Evolutionary conservation across 345 rosid species (phyloP).

Genomic region (Citrus glauca): DNA sequence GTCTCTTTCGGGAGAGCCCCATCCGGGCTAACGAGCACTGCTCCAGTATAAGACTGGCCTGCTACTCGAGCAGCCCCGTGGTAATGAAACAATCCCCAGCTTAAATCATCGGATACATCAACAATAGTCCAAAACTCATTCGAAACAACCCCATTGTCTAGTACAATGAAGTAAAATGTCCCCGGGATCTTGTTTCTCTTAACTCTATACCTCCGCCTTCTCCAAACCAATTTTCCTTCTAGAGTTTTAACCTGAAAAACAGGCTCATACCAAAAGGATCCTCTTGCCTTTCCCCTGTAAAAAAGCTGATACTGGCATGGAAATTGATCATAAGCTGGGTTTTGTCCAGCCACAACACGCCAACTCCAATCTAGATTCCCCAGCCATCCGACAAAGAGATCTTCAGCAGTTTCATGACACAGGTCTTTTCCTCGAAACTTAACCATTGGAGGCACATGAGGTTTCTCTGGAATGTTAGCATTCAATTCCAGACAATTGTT

Average conservation of each 20-base stretch:
- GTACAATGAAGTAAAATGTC: slow-evolving; percentile 73
- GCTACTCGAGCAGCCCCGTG: slow-evolving; percentile 91
- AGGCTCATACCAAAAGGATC: slow-evolving; percentile 92
- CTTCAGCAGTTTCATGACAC: slow-evolving; percentile 70
- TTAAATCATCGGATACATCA: slow-evolving; percentile 71
- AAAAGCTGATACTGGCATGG: slow-evolving; percentile 93
- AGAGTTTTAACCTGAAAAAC: slow-evolving; percentile 82
- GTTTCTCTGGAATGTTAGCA: slow-evolving; percentile 75
- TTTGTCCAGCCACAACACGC: slow-evolving; percentile 92
- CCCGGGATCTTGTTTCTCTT: slow-evolving; percentile 67
- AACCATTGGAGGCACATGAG: slow-evolving; percentile 61
- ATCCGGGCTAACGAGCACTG: slow-evolving; percentile 82
- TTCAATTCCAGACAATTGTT: slow-evolving; percentile 76
- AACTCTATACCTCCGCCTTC: slow-evolving; percentile 82
- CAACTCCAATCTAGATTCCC: slow-evolving; percentile 85
- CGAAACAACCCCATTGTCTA: slow-evolving; percentile 91
- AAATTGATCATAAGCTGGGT: slow-evolving; percentile 95
- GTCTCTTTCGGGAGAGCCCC: slow-evolving; percentile 64
- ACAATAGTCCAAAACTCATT: slow-evolving; percentile 91
- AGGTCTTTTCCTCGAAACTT: slow-evolving; percentile 57
- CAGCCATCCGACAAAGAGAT: slow-evolving; percentile 89
- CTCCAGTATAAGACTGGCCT: slow-evolving; percentile 88
- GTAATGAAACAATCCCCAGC: slow-evolving; percentile 93
- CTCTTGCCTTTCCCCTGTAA: slow-evolving; percentile 87
- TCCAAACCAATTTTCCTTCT: slow-evolving; percentile 74